Conservation (phyloP, 2,329 filamentous ascomycete genomes). For the Diaporthe sp. region DNA sequence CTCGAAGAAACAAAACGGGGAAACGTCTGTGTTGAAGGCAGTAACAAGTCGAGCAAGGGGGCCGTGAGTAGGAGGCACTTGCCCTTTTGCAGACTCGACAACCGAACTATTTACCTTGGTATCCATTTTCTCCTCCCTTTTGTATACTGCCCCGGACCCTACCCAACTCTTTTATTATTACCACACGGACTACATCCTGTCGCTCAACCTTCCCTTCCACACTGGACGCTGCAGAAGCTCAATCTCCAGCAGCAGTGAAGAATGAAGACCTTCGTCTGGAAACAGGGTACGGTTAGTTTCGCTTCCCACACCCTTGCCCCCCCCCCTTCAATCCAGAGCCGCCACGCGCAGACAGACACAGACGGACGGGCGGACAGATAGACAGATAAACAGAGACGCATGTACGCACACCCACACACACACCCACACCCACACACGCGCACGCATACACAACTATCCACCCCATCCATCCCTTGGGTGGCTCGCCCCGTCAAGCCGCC, state of each 20-base stretch:
- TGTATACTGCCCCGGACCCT: constrained; percentile 38
- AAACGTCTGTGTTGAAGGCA: constrained; percentile 22
- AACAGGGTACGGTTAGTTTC: background rate
- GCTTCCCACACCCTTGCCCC: background rate
- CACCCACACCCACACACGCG: background rate
- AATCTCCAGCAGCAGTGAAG: background rate
- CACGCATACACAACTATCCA: background rate
- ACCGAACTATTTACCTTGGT: constrained; percentile 38
- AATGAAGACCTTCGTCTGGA: background rate
- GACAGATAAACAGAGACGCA: background rate
- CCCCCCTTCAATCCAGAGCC: background rate
- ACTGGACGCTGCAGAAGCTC: background rate
- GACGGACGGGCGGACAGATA: background rate
- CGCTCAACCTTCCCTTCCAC: background rate
- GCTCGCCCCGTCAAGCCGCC: constrained; percentile 22
- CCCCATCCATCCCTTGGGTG: background rate
- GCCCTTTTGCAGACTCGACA: constrained; percentile 36
- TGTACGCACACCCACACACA: background rate
- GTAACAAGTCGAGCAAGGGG: constrained; percentile 20
- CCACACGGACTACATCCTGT: constrained; percentile 33
- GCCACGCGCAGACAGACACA: background rate
- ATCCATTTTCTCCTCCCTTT: constrained; percentile 36
- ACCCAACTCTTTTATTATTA: constrained; percentile 35
- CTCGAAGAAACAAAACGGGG: constrained; percentile 19
- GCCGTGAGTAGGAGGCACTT: constrained; percentile 35